Base-by-base conservation (phyloP, 352 stramenopile species). In the Globisporangium iwayamae region DNA sequence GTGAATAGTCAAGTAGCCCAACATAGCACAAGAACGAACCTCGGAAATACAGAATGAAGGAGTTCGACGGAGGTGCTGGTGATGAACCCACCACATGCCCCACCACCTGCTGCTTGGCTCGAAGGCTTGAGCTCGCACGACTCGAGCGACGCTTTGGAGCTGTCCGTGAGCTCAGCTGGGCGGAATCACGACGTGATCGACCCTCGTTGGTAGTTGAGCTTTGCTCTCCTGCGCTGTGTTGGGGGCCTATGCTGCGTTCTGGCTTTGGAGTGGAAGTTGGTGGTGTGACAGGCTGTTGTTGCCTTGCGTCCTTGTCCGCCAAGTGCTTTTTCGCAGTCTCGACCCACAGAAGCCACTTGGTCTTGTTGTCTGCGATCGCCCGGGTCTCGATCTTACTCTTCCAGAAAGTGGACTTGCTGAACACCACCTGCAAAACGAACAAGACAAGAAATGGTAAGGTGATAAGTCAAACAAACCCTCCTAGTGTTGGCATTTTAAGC, bases 381-480 rank as follows among this genome's bases (percentile, higher is more conserved):
- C 85, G 79, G 10, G 79, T 63, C 59, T 94, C 81, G 63, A 95
- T 95, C 62, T 78, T 81, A 30, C 86, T 80, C 53, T 85, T 89
- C 87, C 87, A 95, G 59, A 95, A 84, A 34, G 87, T 95, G 22
- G 85, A 94, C 63, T 93, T 92, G 57, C 70, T 76, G 48, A 95
- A 95, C 8, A 87, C 83, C 46, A 95, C 76, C 75, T 85, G 62
- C 6, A 47, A 30, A 22, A 59, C 38, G 6, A 50, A 58, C 34
- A 47, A 62, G 34, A 39, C 25, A 28, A 28, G 25, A 28, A 28
- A 28, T 28, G 25, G 25, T 28, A 28, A 28, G 25, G 25, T 28
- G 25, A 2, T 28, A 1, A 28, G 13, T 46, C 13, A 5, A n/a
- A 18, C n/a, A 46, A 18, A n/a, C 11, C 8, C 11, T 46, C n/a